Conservation (phyloP, 371 early-diverging fungal genomes). For the Entomophthora muscae region DNA sequence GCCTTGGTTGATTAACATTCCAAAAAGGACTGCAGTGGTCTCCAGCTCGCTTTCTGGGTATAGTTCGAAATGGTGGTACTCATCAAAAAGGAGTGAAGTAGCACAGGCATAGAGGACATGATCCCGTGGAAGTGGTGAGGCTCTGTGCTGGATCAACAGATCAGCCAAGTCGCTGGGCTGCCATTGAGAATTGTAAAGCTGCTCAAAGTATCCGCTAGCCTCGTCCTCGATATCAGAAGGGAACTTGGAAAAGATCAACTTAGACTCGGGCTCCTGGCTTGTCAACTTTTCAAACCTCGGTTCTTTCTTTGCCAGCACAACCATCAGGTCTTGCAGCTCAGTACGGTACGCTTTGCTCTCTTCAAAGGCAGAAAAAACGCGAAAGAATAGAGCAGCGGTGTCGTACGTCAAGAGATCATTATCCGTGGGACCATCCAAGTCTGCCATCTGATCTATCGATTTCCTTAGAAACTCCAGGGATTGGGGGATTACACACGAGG, state of each 20-base stretch:
- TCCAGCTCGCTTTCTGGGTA: background rate
- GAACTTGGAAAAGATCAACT: background rate
- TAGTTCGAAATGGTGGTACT: background rate
- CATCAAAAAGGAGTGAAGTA: background rate
- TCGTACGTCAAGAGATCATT: slow-evolving; percentile 2
- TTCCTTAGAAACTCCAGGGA: background rate
- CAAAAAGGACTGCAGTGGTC: background rate
- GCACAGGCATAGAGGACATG: background rate
- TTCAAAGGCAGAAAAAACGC: background rate
- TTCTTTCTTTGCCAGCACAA: background rate
- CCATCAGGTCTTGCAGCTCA: background rate
- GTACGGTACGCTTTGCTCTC: background rate
- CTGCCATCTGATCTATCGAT: background rate
- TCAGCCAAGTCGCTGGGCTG: background rate
- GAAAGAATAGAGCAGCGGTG: background rate
- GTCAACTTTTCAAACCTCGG: background rate
- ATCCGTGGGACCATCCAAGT: background rate
- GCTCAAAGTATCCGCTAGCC: background rate
- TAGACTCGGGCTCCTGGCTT: background rate
- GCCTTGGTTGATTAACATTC: background rate
- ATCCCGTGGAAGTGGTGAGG: background rate
- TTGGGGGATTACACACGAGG: background rate
- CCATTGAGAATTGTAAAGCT: background rate
- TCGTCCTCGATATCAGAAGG: slow-evolving; percentile 4
- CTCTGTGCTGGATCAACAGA: background rate